phyloP scores from a whole-genome alignment of 2,329 filamentous ascomycete species.

The Cytospora piceae region DNA sequence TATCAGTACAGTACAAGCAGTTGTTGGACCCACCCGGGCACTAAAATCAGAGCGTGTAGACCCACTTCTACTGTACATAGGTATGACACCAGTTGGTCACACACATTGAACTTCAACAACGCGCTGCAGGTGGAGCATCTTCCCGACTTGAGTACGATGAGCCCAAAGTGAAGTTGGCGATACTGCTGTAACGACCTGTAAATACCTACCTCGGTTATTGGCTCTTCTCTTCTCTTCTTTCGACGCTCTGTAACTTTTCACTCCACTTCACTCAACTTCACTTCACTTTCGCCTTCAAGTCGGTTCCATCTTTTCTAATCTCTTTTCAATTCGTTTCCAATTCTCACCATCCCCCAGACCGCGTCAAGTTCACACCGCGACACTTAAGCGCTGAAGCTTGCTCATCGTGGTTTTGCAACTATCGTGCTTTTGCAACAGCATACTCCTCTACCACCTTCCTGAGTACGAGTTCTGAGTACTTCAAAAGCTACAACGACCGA shows the following conservation, averaged over 20 bases:
- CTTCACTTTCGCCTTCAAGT: background rate
- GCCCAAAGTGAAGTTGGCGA: background rate
- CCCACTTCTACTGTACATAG: background rate
- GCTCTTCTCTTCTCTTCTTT: background rate
- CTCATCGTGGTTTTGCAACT: background rate
- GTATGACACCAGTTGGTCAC: background rate
- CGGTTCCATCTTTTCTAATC: background rate
- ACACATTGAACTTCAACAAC: background rate
- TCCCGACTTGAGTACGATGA: background rate
- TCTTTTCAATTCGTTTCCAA: background rate
- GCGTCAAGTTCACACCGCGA: background rate
- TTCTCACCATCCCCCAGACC: background rate
- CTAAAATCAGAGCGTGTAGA: background rate
- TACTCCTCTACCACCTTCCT: background rate
- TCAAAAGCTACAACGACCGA: background rate
- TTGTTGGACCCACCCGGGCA: background rate
- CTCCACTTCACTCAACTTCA: background rate
- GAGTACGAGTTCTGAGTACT: background rate
- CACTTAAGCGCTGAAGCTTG: background rate
- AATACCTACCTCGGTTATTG: background rate
- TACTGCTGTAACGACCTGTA: slow-evolving; percentile 12
- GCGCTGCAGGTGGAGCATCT: background rate
- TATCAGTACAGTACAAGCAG: background rate
- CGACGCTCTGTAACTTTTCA: background rate
- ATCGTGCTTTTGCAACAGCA: background rate